phyloP scores from a whole-genome alignment of 768 basidiomycete genomes.

The Macrolepiota dolichaula region DNA sequence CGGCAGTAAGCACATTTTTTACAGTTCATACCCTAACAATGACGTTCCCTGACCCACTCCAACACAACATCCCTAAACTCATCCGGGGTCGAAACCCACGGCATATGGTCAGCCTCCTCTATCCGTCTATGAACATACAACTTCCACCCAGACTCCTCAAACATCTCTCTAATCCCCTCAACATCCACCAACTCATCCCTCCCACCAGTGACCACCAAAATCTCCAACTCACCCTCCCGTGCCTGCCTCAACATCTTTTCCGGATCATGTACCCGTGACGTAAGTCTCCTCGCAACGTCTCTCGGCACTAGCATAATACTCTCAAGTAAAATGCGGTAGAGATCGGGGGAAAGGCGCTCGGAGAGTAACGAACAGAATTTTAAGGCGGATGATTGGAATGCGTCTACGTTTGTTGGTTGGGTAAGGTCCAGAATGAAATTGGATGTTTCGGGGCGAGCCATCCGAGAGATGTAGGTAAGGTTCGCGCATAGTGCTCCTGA shows the following conservation, averaged over 20 bases:
- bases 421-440: conserved; percentile 15
- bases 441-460: conserved; percentile 13
- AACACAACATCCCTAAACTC: conserved; percentile 21
- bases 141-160: conserved; percentile 22
- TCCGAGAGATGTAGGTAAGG: not conserved
- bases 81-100: conserved; percentile 22
- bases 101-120: conserved; percentile 26
- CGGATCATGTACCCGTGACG: conserved; percentile 23
- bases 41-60: conserved; percentile 16
- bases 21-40: not conserved
- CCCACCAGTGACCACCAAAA: conserved; percentile 23
- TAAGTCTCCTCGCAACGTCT: conserved; percentile 17
- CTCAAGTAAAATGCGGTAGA: conserved; percentile 20
- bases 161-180: conserved; percentile 18
- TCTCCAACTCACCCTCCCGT: conserved; percentile 18
- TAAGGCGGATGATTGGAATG: conserved; percentile 19
- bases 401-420: conserved; percentile 20
- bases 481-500: conserved; percentile 5
- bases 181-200: conserved; percentile 22
- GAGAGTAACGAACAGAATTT: conserved; percentile 18
- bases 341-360: conserved; percentile 12
- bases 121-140: conserved; percentile 17
- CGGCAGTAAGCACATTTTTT: no score
- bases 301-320: conserved; percentile 23
- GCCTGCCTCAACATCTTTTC: conserved; percentile 21